Base-by-base conservation (phyloP, 805 yeast species). In the Candida bentonensis region DNA sequence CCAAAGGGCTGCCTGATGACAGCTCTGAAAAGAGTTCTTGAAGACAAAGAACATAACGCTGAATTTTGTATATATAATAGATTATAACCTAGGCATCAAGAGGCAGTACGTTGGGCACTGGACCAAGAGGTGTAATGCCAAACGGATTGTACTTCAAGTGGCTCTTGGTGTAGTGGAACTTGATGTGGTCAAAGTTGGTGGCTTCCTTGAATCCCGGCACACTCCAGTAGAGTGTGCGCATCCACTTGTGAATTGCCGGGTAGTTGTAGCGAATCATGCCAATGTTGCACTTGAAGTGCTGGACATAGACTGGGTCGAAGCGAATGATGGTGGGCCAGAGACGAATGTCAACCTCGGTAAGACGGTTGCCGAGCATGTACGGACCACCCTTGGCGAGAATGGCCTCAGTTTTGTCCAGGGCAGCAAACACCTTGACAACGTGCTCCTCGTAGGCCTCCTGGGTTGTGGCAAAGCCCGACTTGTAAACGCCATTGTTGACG, bases 401-500 rank as follows among this genome's bases (percentile, higher is more conserved):
- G 39, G 48, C 54, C 45, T 57, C 54, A 15, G 50, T 56, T 46
- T 82, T 63, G 23, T 79, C 82, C 7, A 64, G 61, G 2, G 76
- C 64, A 1, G 81, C 82, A 59, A 87, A 88, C 27, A 88, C 64
- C 39, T 70, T 72, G 26, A 53, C 60, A 2, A 81, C 84, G 53
- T 80, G 80, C 44, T 65, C 65, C 51, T 83, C 89, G 57, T 88
- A 88, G 11, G 79, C 83, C 49, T 81, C 86, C 62, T 85, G 95
- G 46, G 72, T 72, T 9, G 86, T 77, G 3, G 96, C 85, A 62
- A 88, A 89, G 0, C 97, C 97, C 2, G 92, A 52, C 65, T 86
- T 89, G 70, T 89, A 89, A 34, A 88, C 96, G 33, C 95, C 96
- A 57, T 83, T 85, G 70, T 88, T 87, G 61, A 89, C 82, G 54